Evolutionary conservation across 2,329 filamentous ascomycete genomes (phyloP), one percentile per base, ranked within the genome.

Genomic region (Arachnomyces sp.): DNA sequence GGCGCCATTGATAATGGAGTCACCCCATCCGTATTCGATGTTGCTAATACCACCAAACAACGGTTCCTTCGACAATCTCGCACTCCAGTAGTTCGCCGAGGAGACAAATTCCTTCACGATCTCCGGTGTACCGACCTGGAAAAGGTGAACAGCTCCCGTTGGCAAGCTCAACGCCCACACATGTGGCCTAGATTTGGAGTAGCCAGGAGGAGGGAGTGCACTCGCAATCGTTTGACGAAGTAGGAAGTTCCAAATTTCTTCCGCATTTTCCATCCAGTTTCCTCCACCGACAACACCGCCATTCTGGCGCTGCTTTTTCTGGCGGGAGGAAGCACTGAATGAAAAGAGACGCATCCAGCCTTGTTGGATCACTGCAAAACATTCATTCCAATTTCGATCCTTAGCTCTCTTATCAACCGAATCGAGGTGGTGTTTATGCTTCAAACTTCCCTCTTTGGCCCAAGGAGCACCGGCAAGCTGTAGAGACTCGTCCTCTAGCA

Each of bases 221-320:
- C 87, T 95, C 8, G 92, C 92, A 49, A 96, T 84, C 1, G 89
- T 93, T 60, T 96, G 89, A 14, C 89, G 79, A 6, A 98, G 77
- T 32, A 84, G 80, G 61, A 95, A 96, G 14, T 82, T 84, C 52
- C 86, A 89, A 7, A 95, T 72, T 48, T 82, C 86, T 48, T 94
- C 88, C 4, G 92, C 92, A 57, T 94, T 96, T 51, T 95, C 89
- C 61, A 90, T 90, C 92, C 92, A 98, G 61, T 98, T 96, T 16
- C 92, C 92, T 45, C 92, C 92, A 49, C 92, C 92, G 2, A 96
- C 92, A 5, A 84, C 75, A 9, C 78, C 80, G 7, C 75, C 74
- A 42, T 70, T 71, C 38, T 70, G 63, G 16, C 66, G 67, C 45
- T 69, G 71, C 43, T 71, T 55, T 77, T 86, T 88, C 51, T 80